Evolutionary conservation across 192 early-diverging fungal genomes (phyloP), one percentile per base, ranked within the genome.

Genomic region (Spizellomyces sp.): DNA sequence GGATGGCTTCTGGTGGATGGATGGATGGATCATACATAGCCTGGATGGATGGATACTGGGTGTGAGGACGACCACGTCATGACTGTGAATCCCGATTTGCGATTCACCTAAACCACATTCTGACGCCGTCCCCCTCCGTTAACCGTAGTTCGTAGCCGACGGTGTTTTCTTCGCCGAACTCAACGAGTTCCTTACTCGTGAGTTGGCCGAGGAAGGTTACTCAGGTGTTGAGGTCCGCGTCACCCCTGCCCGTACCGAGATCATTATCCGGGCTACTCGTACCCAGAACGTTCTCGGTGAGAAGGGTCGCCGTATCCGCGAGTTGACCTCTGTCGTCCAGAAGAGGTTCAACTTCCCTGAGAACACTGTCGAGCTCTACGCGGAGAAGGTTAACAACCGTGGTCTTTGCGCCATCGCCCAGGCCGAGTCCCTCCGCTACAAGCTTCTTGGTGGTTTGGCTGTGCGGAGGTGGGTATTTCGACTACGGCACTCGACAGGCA

Each of bases 141-240:
- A 36, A 17, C 47, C 42, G 52, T 63, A 95, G 97, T 99, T 94
- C 87, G 93, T 98, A 77, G 97, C 97, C 84, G 97, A 99, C 87
- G 97, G 97, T 93, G 95, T 99, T 66, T 99, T 99, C 89, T 97
- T 95, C 90, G 95, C 97, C 84, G 97, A 99, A 86, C 91, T 99
- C 82, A 99, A 99, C 91, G 94, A 96, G 88, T 96, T 96, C 90
- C 92, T 99, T 85, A 91, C 92, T 81, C 94, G 95, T 80, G 94
- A 96, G 86, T 89, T 99, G 76, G 91, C 94, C 77, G 88, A 89
- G 81, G 95, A 99, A 80, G 96, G 96, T 86, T 99, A 99, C 91
- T 93, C 96, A 73, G 96, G 96, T 81, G 95, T 96, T 78, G 96
- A 99, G 87, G 95, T 99, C 83, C 95, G 96, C 77, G 96, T 99